Base-by-base conservation (phyloP, 192 early-diverging fungal genomes). In the Coemansia sp. region DNA sequence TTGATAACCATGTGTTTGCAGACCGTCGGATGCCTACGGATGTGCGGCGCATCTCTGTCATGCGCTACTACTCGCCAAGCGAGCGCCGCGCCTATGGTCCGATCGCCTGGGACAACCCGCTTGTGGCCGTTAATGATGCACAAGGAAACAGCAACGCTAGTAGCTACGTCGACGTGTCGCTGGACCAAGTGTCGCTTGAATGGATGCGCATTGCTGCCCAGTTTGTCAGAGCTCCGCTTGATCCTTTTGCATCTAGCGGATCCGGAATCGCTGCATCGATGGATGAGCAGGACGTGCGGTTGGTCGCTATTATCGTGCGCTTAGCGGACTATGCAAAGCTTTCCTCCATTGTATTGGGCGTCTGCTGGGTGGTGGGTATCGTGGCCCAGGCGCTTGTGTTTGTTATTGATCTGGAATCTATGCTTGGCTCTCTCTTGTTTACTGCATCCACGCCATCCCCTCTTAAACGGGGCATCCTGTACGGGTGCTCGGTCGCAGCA, bases 31-130 rank as follows among this genome's bases (percentile, higher is more conserved):
- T 58, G 25, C 53, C 64, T 1, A 13, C 28, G 0, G 64, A 66
- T 31, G 46, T 66, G 25, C 42, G 55, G 28, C 37, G 64, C 2
- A 35, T 66, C 51, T n/a, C 31, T 20, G 33, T 45, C n/a, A 43
- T 58, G 37, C 26, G n/a, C 9, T 66, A 66, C 55, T 46, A 33
- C n/a, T 52, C 39, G 33, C 40, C 64, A 4, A 33, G 30, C 18
- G 64, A 66, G 64, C 64, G 64, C 39, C 53, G 64, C 16, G 55
- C 39, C 3, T 66, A 66, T 20, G 43, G 42, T 6, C 64, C 64
- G 30, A 42, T 66, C 31, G 37, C 29, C 1, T 58, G 55, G 64
- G 18, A 45, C 6, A 66, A 66, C 13, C 64, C 64, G 64, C 26
- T 58, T 39, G 48, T 58, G 5, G 29, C 23, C 12, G 2, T 63